Percentiles rank a stretch among this genome's conserved stretches.
Evolutionary conservation across 2,329 filamentous ascomycete genomes (phyloP).

Genomic region (Monilinia fructicola): DNA sequence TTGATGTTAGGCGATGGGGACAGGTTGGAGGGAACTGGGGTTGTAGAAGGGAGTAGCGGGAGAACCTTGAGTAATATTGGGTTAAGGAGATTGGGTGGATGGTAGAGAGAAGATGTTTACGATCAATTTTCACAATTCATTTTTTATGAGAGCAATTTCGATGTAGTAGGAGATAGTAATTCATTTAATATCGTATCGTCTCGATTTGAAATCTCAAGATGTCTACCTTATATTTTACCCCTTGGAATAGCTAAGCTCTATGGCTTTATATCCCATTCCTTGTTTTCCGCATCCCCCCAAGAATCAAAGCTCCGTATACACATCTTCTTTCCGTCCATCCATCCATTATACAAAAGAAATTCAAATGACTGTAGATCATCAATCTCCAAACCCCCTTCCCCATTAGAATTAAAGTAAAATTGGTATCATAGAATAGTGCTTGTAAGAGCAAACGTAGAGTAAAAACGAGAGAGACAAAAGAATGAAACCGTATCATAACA

Average conservation of each 20-base stretch:
- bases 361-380: neutral
- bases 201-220: neutral
- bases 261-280: neutral
- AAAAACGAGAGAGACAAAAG: neutral
- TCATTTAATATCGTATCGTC: neutral
- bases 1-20: constrained; percentile 50
- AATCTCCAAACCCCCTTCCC: neutral
- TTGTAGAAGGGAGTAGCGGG: constrained; percentile 42
- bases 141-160: neutral
- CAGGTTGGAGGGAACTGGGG: constrained; percentile 42
- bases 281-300: neutral
- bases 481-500: neutral
- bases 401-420: constrained; percentile 5
- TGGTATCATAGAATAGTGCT: constrained; percentile 17
- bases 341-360: constrained; percentile 2
- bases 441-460: neutral
- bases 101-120: neutral
- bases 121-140: neutral
- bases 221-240: neutral
- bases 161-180: neutral
- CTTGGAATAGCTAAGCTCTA: neutral
- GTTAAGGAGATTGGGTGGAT: constrained; percentile 44
- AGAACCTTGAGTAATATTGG: constrained; percentile 43
- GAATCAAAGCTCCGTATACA: neutral
- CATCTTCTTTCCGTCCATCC: neutral